phyloP scores from a whole-genome alignment of 2,329 filamentous ascomycete genomes.

The Graphilbum sp. region DNA sequence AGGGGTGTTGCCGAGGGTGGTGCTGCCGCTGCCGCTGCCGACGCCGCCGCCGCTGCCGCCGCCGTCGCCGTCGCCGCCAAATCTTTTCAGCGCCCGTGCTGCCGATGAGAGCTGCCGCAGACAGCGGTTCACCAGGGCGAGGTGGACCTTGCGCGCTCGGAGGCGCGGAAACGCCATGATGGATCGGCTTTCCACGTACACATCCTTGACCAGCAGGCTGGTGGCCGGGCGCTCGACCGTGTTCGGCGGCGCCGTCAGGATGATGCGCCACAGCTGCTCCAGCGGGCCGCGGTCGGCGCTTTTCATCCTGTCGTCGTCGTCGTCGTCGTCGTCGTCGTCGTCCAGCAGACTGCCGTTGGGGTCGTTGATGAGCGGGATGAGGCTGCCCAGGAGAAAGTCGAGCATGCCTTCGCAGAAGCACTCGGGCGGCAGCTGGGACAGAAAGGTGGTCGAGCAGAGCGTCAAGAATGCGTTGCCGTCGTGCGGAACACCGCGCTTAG shows the following conservation, averaged over 20 bases:
- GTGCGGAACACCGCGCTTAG: conserved; percentile 20
- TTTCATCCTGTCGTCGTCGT: conserved; percentile 23
- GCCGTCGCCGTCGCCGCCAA: conserved; percentile 15
- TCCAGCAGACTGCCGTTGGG: conserved; percentile 24
- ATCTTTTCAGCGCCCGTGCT: conserved; percentile 35
- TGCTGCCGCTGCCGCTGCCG: conserved; percentile 20
- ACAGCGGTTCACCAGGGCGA: conserved; percentile 57
- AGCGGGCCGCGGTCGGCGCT: conserved; percentile 26
- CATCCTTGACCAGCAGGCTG: conserved; percentile 47
- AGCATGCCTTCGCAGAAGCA: conserved; percentile 46
- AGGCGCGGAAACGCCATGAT: conserved; percentile 32
- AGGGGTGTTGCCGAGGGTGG: conserved; percentile 20
- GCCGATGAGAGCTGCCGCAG: conserved; percentile 51
- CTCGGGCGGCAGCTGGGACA: conserved; percentile 38
- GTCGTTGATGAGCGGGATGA: conserved; percentile 30
- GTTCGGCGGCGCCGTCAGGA: conserved; percentile 49
- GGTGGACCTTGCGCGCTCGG: conserved; percentile 42
- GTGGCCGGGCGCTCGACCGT: conserved; percentile 55
- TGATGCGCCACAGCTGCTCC: conserved; percentile 72
- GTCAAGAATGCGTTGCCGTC: conserved; percentile 39
- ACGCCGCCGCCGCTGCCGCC: conserved; percentile 17
- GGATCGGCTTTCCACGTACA: conserved; percentile 47
- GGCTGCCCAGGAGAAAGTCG: conserved; percentile 40
- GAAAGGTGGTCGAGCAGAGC: conserved; percentile 35
- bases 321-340: conserved; percentile 32